phyloP scores from a whole-genome alignment of 768 basidiomycete species.

The Pilatotrama ljubarskyi region DNA sequence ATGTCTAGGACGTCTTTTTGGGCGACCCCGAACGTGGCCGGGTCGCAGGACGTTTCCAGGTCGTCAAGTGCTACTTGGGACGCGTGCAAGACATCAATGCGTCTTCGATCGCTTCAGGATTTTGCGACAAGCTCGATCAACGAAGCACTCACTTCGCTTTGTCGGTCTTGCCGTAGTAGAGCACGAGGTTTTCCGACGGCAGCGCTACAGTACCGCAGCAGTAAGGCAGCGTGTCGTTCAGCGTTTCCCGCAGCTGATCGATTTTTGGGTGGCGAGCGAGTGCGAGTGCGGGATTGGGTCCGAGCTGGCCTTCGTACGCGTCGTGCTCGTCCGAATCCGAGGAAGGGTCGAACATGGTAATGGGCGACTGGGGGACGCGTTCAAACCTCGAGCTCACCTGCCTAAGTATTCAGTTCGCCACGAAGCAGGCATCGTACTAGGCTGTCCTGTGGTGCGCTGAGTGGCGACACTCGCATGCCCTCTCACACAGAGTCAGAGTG shows the following conservation, averaged over 20 bases:
- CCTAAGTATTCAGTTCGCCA: neutral
- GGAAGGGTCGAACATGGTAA: constrained; percentile 6
- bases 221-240: neutral
- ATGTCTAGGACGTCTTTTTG: constrained; percentile 42
- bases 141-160: neutral
- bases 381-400: neutral
- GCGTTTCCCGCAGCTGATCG: neutral
- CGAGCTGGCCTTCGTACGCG: neutral
- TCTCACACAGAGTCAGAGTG: constrained; percentile 14
- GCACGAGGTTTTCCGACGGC: neutral
- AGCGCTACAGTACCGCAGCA: constrained; percentile 1
- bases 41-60: constrained; percentile 38
- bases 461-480: neutral
- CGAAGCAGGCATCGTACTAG: neutral
- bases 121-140: neutral
- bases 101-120: neutral
- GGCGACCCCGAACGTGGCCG: constrained; percentile 41
- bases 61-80: constrained; percentile 20
- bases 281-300: neutral
- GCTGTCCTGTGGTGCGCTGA: neutral
- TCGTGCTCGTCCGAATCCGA: constrained; percentile 11
- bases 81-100: constrained; percentile 18
- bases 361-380: neutral
- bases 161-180: constrained; percentile 16
- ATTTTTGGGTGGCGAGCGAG: neutral